Conservation (phyloP, 768 basidiomycete species). For the Scleroderma citrinum region DNA sequence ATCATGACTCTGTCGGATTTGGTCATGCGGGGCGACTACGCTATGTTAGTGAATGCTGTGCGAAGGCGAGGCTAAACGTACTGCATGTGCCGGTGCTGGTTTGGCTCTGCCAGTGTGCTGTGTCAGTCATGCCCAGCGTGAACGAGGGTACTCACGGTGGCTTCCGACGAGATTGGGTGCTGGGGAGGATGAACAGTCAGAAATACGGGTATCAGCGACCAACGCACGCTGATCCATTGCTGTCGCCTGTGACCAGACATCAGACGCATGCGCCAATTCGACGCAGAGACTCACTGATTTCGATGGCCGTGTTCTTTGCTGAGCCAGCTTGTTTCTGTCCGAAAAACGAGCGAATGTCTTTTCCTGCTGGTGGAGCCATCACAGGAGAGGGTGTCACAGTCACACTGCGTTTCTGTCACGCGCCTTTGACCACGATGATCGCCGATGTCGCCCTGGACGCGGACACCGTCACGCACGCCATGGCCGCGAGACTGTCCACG, state of each 20-base stretch:
- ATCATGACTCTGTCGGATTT: slow-evolving; percentile 17
- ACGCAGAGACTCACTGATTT: slow-evolving; percentile 19
- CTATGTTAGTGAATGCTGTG: neutral
- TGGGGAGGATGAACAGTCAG: too few species aligned
- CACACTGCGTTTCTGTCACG: too few species aligned
- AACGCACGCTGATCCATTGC: slow-evolving; percentile 12
- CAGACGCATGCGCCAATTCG: slow-evolving; percentile 4
- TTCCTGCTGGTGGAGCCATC: slow-evolving; percentile 17
- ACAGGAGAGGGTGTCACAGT: neutral
- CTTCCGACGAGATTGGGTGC: too few species aligned
- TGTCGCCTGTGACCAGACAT: slow-evolving; percentile 6
- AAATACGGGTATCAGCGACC: neutral
- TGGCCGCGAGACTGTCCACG: slow-evolving; percentile 60
- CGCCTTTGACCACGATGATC: slow-evolving; percentile 16
- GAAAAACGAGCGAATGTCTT: slow-evolving; percentile 38
- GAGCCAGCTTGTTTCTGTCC: slow-evolving; percentile 12
- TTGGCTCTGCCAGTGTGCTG: neutral
- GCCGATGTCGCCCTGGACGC: slow-evolving; percentile 43
- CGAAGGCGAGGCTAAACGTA: neutral
- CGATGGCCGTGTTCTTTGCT: slow-evolving; percentile 20
- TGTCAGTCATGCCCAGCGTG: too few species aligned
- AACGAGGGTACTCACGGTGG: too few species aligned
- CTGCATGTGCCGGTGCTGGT: neutral
- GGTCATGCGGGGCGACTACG: slow-evolving; percentile 3
- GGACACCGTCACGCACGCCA: slow-evolving; percentile 45